Percentiles rank a stretch among this genome's conserved stretches.
These are phyloP conservation scores for Lachnellula suecica DNA, from an alignment of 2,329 filamentous ascomycete genomes.

Conservation along the genomic window DNA sequence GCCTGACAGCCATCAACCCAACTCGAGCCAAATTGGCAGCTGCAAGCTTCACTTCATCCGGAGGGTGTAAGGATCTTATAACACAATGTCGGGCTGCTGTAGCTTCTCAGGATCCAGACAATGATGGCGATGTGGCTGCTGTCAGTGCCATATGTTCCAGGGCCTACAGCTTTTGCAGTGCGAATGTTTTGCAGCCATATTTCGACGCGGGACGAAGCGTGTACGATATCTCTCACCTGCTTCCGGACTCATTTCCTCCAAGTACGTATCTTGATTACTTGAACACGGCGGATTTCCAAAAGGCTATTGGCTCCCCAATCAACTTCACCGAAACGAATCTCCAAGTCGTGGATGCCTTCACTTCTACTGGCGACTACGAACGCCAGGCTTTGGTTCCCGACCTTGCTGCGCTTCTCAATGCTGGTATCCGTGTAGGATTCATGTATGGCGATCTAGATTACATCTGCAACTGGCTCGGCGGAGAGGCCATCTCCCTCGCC, in stretches of 20 bases:
- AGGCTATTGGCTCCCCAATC: constrained; percentile 60
- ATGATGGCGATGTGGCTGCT: constrained; percentile 37
- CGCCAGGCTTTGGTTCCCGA: constrained; percentile 60
- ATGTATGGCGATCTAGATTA: constrained; percentile 68
- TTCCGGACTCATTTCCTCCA: constrained; percentile 61
- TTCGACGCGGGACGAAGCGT: constrained; percentile 33
- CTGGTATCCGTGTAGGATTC: constrained; percentile 67
- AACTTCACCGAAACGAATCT: constrained; percentile 55
- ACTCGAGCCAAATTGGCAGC: constrained; percentile 47
- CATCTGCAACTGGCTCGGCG: constrained; percentile 71
- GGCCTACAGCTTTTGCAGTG: constrained; percentile 34
- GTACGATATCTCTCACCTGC: constrained; percentile 35
- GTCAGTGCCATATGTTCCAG: constrained; percentile 36
- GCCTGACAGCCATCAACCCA: constrained; percentile 54
- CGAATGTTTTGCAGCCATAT: constrained; percentile 35
- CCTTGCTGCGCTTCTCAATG: constrained; percentile 59
- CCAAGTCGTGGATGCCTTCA: constrained; percentile 47
- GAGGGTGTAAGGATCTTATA: constrained; percentile 56
- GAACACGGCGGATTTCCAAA: constrained; percentile 58
- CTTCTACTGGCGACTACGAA: constrained; percentile 57
- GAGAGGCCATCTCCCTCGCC: constrained; percentile 67
- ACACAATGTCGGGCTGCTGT: constrained; percentile 48
- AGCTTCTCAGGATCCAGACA: constrained; percentile 38
- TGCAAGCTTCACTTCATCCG: constrained; percentile 43
- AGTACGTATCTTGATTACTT: constrained; percentile 63